Conservation (phyloP, 2,329 filamentous ascomycete genomes). For the Fusarium robinianum region DNA sequence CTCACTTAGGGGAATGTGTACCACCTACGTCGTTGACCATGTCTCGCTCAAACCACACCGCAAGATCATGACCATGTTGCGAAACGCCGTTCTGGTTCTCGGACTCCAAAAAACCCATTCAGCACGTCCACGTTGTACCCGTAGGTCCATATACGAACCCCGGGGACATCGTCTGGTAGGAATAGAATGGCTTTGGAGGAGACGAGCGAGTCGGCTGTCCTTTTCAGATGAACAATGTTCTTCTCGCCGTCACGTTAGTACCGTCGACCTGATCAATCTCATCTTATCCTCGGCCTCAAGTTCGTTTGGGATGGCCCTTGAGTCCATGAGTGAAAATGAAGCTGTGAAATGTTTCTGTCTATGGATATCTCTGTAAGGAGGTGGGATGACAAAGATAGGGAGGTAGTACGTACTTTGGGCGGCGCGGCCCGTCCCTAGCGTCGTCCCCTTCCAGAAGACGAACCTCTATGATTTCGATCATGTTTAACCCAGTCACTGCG, state of each 20-base stretch:
- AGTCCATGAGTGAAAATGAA: constrained; percentile 45
- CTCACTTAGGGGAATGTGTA: too few species aligned
- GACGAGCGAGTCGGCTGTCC: neutral
- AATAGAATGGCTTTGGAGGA: constrained; percentile 37
- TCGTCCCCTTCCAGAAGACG: too few species aligned
- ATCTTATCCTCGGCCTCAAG: constrained; percentile 36
- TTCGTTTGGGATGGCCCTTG: constrained; percentile 40
- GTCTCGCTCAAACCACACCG: constrained; percentile 38
- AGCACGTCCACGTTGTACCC: constrained; percentile 47
- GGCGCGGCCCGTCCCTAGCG: too few species aligned
- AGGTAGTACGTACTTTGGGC: too few species aligned
- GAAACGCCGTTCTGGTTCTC: constrained; percentile 46
- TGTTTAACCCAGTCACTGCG: too few species aligned
- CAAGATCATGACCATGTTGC: constrained; percentile 42
- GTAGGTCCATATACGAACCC: constrained; percentile 47
- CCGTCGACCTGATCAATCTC: neutral
- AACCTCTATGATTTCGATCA: too few species aligned
- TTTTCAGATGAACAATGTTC: neutral
- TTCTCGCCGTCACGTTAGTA: neutral
- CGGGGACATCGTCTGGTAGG: constrained; percentile 42
- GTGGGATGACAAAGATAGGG: too few species aligned
- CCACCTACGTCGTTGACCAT: constrained; percentile 8
- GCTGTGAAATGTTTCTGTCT: too few species aligned
- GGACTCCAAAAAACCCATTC: constrained; percentile 41
- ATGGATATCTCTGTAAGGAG: too few species aligned